phyloP scores from a whole-genome alignment of 176 grass and related monocot genomes.

The Aegilops sharonensis region DNA sequence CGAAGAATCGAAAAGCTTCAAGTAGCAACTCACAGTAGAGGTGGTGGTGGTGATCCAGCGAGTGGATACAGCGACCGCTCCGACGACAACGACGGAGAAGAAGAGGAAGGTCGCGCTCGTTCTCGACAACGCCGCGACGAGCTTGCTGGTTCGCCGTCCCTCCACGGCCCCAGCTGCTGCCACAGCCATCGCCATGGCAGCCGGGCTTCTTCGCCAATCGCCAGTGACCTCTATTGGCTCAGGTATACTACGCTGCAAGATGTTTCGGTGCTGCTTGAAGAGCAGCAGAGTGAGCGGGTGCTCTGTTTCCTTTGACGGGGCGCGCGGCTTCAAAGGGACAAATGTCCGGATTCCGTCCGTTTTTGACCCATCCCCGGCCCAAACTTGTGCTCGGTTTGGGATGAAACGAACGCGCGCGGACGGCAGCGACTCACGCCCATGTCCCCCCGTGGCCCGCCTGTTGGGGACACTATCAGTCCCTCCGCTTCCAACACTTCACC shows the following conservation, averaged over 20 bases:
- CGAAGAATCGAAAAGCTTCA: neutral
- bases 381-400: too few species aligned
- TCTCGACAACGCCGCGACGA: neutral
- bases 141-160: neutral
- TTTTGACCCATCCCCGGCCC: too few species aligned
- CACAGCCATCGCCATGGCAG: neutral
- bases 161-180: neutral
- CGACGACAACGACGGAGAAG: conserved; percentile 28
- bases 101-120: conserved; percentile 47
- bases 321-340: too few species aligned
- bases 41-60: conserved; percentile 40
- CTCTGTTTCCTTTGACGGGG: neutral
- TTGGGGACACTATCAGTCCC: too few species aligned
- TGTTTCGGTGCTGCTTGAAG: neutral
- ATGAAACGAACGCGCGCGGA: too few species aligned
- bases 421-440: too few species aligned
- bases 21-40: conserved; percentile 23
- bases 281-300: neutral
- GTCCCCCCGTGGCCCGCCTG: too few species aligned
- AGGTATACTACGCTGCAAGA: neutral
- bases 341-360: too few species aligned
- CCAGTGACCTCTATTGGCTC: neutral
- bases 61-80: conserved; percentile 7
- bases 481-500: too few species aligned
- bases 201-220: neutral